Evolutionary conservation across 257 asterid genomes (phyloP), one percentile per base, ranked within the genome.

Genomic region (Plantago elongata): DNA sequence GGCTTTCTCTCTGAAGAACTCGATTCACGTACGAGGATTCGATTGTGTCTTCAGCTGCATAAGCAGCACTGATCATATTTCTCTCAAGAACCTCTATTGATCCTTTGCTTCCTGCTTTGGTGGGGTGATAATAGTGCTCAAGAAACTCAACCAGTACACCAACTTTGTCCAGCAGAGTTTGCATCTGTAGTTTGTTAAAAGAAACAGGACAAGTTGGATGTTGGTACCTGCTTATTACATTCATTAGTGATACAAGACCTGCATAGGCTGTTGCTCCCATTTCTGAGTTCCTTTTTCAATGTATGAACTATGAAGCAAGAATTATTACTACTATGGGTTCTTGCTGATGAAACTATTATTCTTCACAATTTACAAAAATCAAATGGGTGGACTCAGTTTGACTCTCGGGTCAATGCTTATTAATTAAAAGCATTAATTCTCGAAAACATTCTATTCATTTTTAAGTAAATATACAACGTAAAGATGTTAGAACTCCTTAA

Each of bases 131-230:
- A 47, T 47, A 47, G 15, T 47, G 9, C n/a, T 47, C 51, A 0
- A 47, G 15, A 47, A 47, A 47, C 51, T 47, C 51, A 13, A 47
- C 51, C 51, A 47, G 13, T 11, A 16, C 13, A 13, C 11, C 15
- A 47, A 47, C 51, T 8, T 47, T 47, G 5, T 47, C 51, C 13
- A 11, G 51, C 51, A 47, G 51, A 13, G 8, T 47, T 47, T 47
- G 51, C 15, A 11, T 47, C 15, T 47, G 51, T 47, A 13, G 15
- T 47, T 47, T 47, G 51, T 47, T 16, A 13, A 47, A 47, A 12
- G 51, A 13, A 47, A 47, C 15, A 47, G 51, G 51, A 11, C 51
- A 47, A 47, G 51, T 47, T 12, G 51, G 51, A 47, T 47, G 51
- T 47, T 47, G 51, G 12, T 12, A 47, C 15, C 51, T 11, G 51